A percentile compares a stretch with the other conserved stretches of the same genome.
phyloP scores from a whole-genome alignment of 768 basidiomycete genomes.

The Omphalotus guepiniiformis region DNA sequence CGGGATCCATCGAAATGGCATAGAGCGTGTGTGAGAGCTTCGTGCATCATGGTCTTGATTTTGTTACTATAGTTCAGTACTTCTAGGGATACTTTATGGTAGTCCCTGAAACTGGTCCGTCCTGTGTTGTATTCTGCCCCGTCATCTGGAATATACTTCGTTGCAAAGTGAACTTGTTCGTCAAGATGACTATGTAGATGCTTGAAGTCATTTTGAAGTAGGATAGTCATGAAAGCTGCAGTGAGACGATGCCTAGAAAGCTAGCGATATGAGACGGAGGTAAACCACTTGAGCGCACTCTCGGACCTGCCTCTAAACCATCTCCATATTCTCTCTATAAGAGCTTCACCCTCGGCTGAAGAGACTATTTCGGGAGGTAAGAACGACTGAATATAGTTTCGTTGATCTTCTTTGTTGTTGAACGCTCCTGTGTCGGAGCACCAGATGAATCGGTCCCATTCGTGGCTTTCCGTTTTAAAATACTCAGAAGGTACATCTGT shows the following conservation, averaged over 20 bases:
- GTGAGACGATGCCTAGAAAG: slow-evolving; percentile 8
- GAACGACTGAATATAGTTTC: background rate
- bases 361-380: slow-evolving; percentile 1
- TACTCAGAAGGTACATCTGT: background rate
- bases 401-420: background rate
- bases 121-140: background rate
- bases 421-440: slow-evolving; percentile 7
- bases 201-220: background rate
- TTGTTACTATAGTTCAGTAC: background rate
- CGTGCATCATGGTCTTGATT: background rate
- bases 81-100: background rate
- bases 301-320: slow-evolving; percentile 14
- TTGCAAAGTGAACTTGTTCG: background rate
- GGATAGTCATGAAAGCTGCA: background rate
- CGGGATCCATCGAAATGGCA: background rate
- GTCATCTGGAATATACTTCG: background rate
- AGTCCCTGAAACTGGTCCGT: background rate
- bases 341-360: background rate
- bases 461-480: background rate
- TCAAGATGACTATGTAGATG: background rate
- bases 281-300: too few relatives aligned
- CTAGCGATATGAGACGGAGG: too few relatives aligned
- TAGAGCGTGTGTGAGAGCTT: background rate
- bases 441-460: slow-evolving; percentile 5
- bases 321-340: slow-evolving; percentile 5